Evolutionary conservation across 139 green algal genomes (phyloP), one percentile per base, ranked within the genome.

Genomic region (Zygnema cylindricum): DNA sequence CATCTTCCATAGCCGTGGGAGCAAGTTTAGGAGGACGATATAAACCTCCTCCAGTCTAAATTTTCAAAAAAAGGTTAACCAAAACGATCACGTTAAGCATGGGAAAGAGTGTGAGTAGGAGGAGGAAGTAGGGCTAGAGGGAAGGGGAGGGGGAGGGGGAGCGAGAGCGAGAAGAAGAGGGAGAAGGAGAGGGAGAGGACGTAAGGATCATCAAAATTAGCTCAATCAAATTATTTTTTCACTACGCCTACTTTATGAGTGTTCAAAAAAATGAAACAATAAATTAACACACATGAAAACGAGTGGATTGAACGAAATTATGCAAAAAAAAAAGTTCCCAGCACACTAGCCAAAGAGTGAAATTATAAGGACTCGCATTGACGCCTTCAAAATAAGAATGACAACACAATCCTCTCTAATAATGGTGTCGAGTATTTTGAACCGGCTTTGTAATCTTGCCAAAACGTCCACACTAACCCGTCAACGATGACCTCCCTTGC

Each of bases 1-100:
- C 85, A 39, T 85, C 77, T 40, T 96, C 95, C 96, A 99, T 98
- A 3, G 95, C 92, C 2, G 94, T 90, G 0, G 97, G 94, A 76
- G 95, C 95, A 55, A 98, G 93, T 88, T 93, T 95, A 2, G 97
- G 97, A 2, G 97, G 95, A 0, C 94, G 90, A 93, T 99, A 99
- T 76, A 96, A 91, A 16, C 42, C 92, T 84, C 21, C 77, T 11
- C 71, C 21, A 36, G 41, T 30, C 57, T 73, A 30, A 35, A 30
- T 25, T 30, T 25, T 30, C 30, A 25, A 73, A 25, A 73, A n/a
- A n/a, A n/a, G n/a, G n/a, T n/a, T n/a, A n/a, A 73, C 57, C 57
- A 30, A 73, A 73, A 25, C 30, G 57, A 73, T 25, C 57, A 73
- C n/a, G n/a, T n/a, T n/a, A 16, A 41, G 3, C 7, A 11, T 40